A percentile compares a stretch with the other conserved stretches of the same genome.
These are phyloP conservation scores for Fusarium transvaalense DNA, from an alignment of 2,329 filamentous ascomycete species.

Conservation along the genomic window DNA sequence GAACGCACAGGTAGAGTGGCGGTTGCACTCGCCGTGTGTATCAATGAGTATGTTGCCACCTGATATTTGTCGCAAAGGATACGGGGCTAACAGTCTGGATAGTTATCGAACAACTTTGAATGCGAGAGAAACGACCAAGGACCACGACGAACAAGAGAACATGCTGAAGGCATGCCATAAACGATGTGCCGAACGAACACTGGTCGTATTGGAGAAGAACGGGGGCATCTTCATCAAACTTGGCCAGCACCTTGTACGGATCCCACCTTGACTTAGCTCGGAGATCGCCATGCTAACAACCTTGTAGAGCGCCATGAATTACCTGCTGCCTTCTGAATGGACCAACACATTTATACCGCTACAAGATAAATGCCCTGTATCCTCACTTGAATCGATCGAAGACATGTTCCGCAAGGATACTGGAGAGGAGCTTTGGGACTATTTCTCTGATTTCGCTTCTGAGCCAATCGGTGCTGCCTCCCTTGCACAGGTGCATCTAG, in stretches of 20 bases:
- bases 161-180: conserved; percentile 87
- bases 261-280: background rate
- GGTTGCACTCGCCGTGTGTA: conserved; percentile 79
- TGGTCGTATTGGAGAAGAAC: conserved; percentile 91
- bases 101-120: conserved; percentile 92
- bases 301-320: conserved; percentile 87
- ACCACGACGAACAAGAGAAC: conserved; percentile 74
- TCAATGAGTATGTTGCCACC: conserved; percentile 78
- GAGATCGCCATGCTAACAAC: conserved; percentile 40
- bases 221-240: conserved; percentile 99
- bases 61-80: background rate
- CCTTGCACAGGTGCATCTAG: conserved; percentile 92
- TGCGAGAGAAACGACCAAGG: conserved; percentile 69
- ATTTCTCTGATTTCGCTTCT: conserved; percentile 86
- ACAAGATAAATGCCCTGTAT: conserved; percentile 95
- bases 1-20: conserved; percentile 85
- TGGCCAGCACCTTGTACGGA: conserved; percentile 84
- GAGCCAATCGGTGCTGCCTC: conserved; percentile 92
- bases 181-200: conserved; percentile 88
- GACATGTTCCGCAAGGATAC: conserved; percentile 90
- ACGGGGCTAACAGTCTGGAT: conserved; percentile 3
- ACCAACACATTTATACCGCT: conserved; percentile 95
- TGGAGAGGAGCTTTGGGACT: conserved; percentile 79
- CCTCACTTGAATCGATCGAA: conserved; percentile 86
- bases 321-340: conserved; percentile 91